Conservation (phyloP, 371 early-diverging fungal species). For the Mortierella sp. region DNA sequence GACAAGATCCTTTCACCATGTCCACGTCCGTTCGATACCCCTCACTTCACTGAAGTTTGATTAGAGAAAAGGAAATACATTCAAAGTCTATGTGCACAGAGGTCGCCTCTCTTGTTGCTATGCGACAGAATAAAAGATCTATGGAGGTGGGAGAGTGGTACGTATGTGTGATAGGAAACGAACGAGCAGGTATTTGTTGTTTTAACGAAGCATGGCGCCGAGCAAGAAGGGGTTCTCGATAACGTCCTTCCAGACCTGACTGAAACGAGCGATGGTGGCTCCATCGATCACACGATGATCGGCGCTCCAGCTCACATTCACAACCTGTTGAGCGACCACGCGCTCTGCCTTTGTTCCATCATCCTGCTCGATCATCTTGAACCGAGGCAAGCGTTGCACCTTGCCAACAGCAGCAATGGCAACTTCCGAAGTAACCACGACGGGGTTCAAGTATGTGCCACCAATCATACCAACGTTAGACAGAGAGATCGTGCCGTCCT, state of each 20-base stretch:
- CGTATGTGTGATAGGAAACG: background rate
- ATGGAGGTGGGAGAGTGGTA: too few species aligned
- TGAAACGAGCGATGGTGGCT: slow-evolving; percentile 95
- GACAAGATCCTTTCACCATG: slow-evolving; percentile 44
- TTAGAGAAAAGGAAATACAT: background rate
- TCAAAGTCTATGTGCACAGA: background rate
- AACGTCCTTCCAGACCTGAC: slow-evolving; percentile 83
- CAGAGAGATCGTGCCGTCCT: slow-evolving; percentile 90
- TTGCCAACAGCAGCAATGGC: slow-evolving; percentile 95
- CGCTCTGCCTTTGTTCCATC: slow-evolving; percentile 61
- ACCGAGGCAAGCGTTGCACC: slow-evolving; percentile 87
- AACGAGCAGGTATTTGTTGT: background rate
- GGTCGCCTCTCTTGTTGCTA: background rate
- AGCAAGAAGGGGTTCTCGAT: slow-evolving; percentile 84
- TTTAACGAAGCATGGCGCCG: slow-evolving; percentile 66
- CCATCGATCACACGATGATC: slow-evolving; percentile 99
- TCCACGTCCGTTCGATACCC: slow-evolving; percentile 36
- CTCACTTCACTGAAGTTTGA: slow-evolving; percentile 17
- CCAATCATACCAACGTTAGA: slow-evolving; percentile 97
- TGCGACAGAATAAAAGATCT: too few species aligned
- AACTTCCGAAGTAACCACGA: slow-evolving; percentile 86
- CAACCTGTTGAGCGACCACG: slow-evolving; percentile 78
- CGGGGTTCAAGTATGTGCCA: slow-evolving; percentile 92
- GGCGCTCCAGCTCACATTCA: slow-evolving; percentile 92
- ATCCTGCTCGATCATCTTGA: slow-evolving; percentile 62